Conservation (phyloP, 2,329 filamentous ascomycete species). For the Curvularia hawaiiensis region DNA sequence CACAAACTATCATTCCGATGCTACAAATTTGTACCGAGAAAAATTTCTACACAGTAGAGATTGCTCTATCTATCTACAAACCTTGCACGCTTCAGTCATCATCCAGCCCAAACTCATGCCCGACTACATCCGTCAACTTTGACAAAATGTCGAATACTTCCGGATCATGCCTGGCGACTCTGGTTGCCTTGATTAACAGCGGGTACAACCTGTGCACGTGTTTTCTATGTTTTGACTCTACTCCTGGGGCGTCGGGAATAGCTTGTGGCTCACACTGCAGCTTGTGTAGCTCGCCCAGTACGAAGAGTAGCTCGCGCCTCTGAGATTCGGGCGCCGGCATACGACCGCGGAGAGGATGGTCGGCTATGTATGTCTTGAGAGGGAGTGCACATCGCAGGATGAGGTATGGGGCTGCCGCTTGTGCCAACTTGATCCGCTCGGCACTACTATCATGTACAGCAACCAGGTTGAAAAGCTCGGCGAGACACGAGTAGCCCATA, state of each 20-base stretch:
- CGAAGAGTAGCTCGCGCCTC: conserved; percentile 75
- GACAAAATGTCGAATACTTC: conserved; percentile 57
- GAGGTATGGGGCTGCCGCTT: conserved; percentile 78
- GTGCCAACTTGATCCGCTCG: conserved; percentile 66
- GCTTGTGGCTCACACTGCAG: conserved; percentile 73
- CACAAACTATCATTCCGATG: background rate
- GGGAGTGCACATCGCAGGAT: conserved; percentile 81
- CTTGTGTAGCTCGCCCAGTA: conserved; percentile 68
- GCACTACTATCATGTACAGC: conserved; percentile 54
- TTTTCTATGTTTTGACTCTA: conserved; percentile 57
- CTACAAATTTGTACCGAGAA: background rate
- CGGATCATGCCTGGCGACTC: conserved; percentile 66
- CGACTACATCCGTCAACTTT: conserved; percentile 50
- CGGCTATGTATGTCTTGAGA: conserved; percentile 83
- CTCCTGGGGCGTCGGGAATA: conserved; percentile 59
- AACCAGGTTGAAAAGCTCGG: conserved; percentile 68
- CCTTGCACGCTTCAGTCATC: conserved; percentile 19
- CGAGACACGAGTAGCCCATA: conserved; percentile 81
- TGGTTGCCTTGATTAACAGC: conserved; percentile 68
- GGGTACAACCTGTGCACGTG: conserved; percentile 84
- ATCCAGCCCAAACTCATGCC: conserved; percentile 43
- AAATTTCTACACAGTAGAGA: background rate
- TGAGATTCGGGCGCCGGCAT: conserved; percentile 89
- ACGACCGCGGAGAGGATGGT: conserved; percentile 83
- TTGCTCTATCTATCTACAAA: background rate